These are phyloP conservation scores for Diaporthe capsici DNA, from an alignment of 2,329 filamentous ascomycete genomes.

Conservation along the genomic window DNA sequence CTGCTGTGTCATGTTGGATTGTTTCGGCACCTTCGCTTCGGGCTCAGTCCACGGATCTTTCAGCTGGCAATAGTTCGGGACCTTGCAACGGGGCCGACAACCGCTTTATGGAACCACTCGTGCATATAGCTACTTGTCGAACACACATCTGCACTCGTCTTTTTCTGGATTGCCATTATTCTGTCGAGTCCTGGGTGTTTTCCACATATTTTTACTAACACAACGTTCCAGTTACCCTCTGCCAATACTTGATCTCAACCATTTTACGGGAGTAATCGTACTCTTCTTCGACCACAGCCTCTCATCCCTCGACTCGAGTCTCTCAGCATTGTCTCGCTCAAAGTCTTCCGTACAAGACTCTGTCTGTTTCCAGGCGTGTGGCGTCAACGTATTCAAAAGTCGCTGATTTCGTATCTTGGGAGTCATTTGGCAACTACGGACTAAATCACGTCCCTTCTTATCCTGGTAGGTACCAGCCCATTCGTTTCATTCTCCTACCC, in stretches of 20 bases:
- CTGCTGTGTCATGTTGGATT: not conserved
- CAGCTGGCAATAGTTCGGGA: not conserved
- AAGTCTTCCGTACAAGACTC: conserved; percentile 23
- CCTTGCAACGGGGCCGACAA: not conserved
- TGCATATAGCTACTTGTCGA: not conserved
- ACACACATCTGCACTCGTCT: not conserved
- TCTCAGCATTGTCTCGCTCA: not conserved
- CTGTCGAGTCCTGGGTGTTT: not conserved
- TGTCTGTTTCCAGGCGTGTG: conserved; percentile 33
- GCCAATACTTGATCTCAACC: conserved; percentile 12
- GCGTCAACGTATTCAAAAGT: conserved; percentile 36
- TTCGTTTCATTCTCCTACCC: not conserved
- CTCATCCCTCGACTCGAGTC: not conserved
- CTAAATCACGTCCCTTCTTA: conserved; percentile 2
- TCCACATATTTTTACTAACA: not conserved
- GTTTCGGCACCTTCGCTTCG: not conserved
- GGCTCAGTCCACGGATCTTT: not conserved
- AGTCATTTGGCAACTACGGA: conserved; percentile 7
- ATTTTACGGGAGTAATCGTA: conserved; percentile 17
- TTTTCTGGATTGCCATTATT: not conserved
- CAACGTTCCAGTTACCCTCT: not conserved
- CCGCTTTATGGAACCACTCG: not conserved
- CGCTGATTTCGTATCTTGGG: conserved; percentile 30
- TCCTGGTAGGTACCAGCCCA: not conserved
- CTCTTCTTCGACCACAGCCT: conserved; percentile 11